Evolutionary conservation across 2,329 filamentous ascomycete species (phyloP), one percentile per base, ranked within the genome.

Genomic region (Thermothelomyces thermophilus): DNA sequence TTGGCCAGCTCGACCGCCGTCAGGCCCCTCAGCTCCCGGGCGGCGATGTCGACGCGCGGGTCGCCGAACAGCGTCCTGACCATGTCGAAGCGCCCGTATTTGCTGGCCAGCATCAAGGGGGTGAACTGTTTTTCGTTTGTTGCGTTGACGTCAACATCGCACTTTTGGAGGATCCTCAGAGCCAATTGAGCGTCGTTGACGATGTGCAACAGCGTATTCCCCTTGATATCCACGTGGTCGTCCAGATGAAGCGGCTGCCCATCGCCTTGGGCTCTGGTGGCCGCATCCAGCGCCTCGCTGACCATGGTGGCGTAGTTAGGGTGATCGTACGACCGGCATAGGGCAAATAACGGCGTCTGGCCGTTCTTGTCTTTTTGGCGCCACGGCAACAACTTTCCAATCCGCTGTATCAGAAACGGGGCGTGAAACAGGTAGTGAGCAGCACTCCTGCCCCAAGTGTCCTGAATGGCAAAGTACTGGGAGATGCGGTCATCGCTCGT

Each of bases 401-500:
- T 84, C 48, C 79, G 77, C 39, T 74, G 71, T 58, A 98, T 93
- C 17, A 98, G 73, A 46, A 79, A 76, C 2, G 93, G 93, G 8
- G 88, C 84, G 62, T 95, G 87, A 70, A 98, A 98, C 14, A 98
- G 75, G 66, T 98, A 98, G 67, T 98, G 93, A n/a, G 86, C 93
- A 46, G 88, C 80, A 54, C 90, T 95, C 59, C 93, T 83, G 19
- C 91, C 93, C 72, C 90, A 85, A 33, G 79, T 81, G 63, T 98
- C 93, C 61, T 91, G 85, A 53, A 79, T 74, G 3, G 79, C 74
- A 41, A 97, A 69, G 63, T 98, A 97, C 6, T 73, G 70, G 37
- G 71, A 66, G 26, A 94, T 67, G 42, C 78, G 73, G 14, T 73
- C 68, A 46, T 80, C 71, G 16, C 75, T 31, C 73, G 73, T 47